Percentiles rank a stretch among this genome's conserved stretches.
phyloP scores from a whole-genome alignment of 306 rosid species.

The Quercus glauca region DNA sequence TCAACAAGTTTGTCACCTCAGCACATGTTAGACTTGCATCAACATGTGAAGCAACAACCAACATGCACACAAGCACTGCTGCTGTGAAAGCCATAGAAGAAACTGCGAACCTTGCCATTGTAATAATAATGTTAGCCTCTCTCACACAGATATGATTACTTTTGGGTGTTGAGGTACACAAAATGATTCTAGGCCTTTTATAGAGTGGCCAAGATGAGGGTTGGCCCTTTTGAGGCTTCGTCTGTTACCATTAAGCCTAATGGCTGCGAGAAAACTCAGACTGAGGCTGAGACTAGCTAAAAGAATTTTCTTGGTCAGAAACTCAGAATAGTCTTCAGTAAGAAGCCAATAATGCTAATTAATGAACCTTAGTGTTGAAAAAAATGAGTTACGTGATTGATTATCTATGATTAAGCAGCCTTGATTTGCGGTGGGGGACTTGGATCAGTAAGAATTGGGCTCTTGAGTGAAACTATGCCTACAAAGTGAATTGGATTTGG shows the following conservation, averaged over 20 bases:
- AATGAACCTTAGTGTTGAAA: not conserved
- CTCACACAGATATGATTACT: not conserved
- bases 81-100: conserved; percentile 16
- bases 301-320: not conserved
- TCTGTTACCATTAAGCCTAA: not conserved
- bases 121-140: not conserved
- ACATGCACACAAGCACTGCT: conserved; percentile 21
- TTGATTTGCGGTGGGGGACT: not conserved
- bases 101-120: conserved; percentile 3
- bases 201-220: conserved; percentile 7
- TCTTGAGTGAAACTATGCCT: not conserved
- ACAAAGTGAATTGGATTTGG: not conserved
- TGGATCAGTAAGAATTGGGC: not conserved
- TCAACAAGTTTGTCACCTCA: conserved; percentile 36
- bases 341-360: too few relatives aligned
- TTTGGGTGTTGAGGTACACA: not conserved
- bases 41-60: not conserved
- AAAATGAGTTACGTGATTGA: conserved; percentile 6
- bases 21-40: conserved; percentile 44
- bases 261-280: not conserved
- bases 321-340: too few relatives aligned
- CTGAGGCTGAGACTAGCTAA: not conserved
- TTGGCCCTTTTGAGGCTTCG: not conserved
- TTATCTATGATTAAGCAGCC: not conserved
- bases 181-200: conserved; percentile 12